Evolutionary conservation across 345 rosid species (phyloP).

Genomic region (Dovyalis caffra): DNA sequence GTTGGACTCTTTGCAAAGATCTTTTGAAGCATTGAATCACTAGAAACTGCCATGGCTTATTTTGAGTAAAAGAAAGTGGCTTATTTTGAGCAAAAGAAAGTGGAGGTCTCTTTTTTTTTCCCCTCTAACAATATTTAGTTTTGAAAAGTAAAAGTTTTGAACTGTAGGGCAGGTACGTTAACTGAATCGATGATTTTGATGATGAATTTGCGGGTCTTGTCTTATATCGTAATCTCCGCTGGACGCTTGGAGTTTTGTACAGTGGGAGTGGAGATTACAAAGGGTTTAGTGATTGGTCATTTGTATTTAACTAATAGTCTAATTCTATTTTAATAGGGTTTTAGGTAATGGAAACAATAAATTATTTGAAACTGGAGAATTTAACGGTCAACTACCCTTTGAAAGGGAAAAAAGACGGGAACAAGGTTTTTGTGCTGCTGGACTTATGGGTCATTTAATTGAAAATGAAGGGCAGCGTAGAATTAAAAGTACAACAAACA

Average conservation of each 20-base stretch:
- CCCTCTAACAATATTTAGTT: neutral
- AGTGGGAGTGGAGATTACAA: constrained; percentile 19
- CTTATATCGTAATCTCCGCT: constrained; percentile 35
- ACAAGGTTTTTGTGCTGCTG: too few species aligned
- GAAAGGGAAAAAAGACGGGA: too few species aligned
- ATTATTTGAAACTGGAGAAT: neutral
- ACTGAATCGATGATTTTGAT: neutral
- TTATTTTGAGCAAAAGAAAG: neutral
- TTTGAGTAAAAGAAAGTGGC: neutral
- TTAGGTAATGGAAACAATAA: neutral
- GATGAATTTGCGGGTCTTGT: neutral
- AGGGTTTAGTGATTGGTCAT: neutral
- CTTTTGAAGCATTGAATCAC: constrained; percentile 24
- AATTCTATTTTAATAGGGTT: neutral
- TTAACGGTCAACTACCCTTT: too few species aligned
- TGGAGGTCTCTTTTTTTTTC: too few species aligned
- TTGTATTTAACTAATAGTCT: neutral
- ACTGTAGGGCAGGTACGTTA: neutral
- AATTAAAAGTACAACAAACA: too few species aligned
- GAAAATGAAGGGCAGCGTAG: too few species aligned
- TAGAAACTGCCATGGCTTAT: constrained; percentile 41
- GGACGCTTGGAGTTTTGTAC: constrained; percentile 7
- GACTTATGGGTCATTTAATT: too few species aligned
- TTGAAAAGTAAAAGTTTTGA: neutral
- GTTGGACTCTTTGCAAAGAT: constrained; percentile 14